These are phyloP conservation scores for Aspergillus sclerotioniger DNA, from an alignment of 495 filamentous ascomycete genomes.

Conservation along the genomic window DNA sequence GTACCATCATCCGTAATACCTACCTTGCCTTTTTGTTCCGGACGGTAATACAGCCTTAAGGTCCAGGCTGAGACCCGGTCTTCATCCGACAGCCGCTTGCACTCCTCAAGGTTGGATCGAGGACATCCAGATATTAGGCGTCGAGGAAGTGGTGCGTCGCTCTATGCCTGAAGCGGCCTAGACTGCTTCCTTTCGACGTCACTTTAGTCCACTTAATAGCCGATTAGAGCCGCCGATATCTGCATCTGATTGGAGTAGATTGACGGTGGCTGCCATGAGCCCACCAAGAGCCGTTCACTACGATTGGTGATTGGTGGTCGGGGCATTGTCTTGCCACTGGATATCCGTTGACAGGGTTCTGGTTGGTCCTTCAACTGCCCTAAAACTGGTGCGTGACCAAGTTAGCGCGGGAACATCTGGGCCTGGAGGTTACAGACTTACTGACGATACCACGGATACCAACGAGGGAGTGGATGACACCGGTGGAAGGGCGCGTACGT, in stretches of 20 bases:
- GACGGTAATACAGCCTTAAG: slow-evolving; percentile 16
- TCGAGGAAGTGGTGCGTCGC: slow-evolving; percentile 7
- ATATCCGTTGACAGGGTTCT: slow-evolving; percentile 18
- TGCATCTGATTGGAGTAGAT: slow-evolving; percentile 12
- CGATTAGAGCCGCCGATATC: slow-evolving; percentile 11
- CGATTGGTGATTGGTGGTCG: slow-evolving; percentile 21
- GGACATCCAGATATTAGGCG: slow-evolving; percentile 10
- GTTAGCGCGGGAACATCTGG: slow-evolving; percentile 20
- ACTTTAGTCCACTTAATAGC: slow-evolving; percentile 18
- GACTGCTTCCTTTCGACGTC: slow-evolving; percentile 14
- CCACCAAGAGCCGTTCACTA: slow-evolving; percentile 11
- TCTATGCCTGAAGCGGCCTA: slow-evolving; percentile 13
- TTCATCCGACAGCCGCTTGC: slow-evolving; percentile 18
- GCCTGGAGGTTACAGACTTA: slow-evolving; percentile 16
- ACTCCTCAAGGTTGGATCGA: slow-evolving; percentile 8
- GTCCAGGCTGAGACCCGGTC: slow-evolving; percentile 11
- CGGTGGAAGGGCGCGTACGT: background rate
- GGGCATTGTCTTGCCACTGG: slow-evolving; percentile 26
- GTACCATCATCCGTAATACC: slow-evolving; percentile 5
- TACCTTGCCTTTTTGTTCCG: too few species aligned
- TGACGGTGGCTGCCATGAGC: slow-evolving; percentile 14
- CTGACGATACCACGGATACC: background rate
- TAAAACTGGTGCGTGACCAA: slow-evolving; percentile 37
- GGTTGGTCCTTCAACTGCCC: slow-evolving; percentile 19
- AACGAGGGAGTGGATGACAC: background rate